Evolutionary conservation across 2,329 filamentous ascomycete species (phyloP).

Genomic region (Calonectria pseudoturangicola): DNA sequence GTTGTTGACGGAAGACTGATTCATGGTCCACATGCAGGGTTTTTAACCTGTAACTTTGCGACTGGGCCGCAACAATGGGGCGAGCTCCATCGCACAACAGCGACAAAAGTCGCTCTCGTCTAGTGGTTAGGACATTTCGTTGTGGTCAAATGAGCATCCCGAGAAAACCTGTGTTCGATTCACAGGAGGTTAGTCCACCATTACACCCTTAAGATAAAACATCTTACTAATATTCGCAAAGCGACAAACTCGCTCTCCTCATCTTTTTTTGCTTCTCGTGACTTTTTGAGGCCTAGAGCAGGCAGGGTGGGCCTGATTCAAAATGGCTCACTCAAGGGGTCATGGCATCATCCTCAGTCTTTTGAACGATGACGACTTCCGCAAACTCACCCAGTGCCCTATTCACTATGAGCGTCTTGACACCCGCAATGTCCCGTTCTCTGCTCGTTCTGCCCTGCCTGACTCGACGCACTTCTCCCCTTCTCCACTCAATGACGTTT

Average conservation of each 20-base stretch:
- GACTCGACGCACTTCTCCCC: too few relatives aligned
- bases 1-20: too few relatives aligned
- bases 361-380: too few relatives aligned
- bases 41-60: too few relatives aligned
- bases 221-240: neutral
- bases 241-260: conserved; percentile 11
- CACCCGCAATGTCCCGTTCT: too few relatives aligned
- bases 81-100: conserved; percentile 11
- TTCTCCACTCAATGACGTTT: neutral
- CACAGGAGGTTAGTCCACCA: neutral
- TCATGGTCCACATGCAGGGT: too few relatives aligned
- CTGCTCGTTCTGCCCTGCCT: too few relatives aligned
- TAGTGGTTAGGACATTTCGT: conserved; percentile 13
- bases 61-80: neutral
- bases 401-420: too few relatives aligned
- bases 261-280: neutral
- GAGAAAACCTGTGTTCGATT: conserved; percentile 11
- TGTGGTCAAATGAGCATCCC: conserved; percentile 12
- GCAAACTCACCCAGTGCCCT: too few relatives aligned
- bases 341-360: too few relatives aligned
- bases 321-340: too few relatives aligned
- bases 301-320: neutral
- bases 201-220: neutral
- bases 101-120: conserved; percentile 6
- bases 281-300: neutral